Evolutionary conservation across 352 stramenopile species (phyloP).

Genomic region (Peronospora belbahrii): DNA sequence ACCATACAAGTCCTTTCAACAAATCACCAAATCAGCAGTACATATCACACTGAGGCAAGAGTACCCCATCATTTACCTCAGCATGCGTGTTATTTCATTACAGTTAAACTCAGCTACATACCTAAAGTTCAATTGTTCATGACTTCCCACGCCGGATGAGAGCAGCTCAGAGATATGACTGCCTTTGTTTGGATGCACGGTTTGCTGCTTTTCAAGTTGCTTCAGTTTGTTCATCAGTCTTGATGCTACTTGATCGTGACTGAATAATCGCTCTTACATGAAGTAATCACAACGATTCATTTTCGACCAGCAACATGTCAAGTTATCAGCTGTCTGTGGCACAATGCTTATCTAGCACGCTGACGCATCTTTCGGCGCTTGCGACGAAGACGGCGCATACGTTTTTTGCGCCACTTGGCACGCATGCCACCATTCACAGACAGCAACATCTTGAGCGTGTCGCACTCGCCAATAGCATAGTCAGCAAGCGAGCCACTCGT

Average conservation of each 20-base stretch:
- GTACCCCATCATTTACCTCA: too few species aligned
- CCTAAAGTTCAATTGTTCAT: too few species aligned
- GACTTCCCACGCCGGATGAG: too few species aligned
- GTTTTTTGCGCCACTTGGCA: conserved; percentile 98
- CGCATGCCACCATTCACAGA: conserved; percentile 91
- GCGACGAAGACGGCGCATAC: conserved; percentile 94
- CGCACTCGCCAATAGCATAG: conserved; percentile 89
- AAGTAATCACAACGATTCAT: background rate
- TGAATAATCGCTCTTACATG: background rate
- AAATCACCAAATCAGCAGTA: too few species aligned
- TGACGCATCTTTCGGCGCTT: conserved; percentile 99
- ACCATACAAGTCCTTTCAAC: too few species aligned
- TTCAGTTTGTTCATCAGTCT: conserved; percentile 5
- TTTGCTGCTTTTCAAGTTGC: conserved; percentile 6
- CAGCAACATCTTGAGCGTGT: conserved; percentile 89
- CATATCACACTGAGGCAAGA: too few species aligned
- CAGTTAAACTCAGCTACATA: too few species aligned
- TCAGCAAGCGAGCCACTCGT: conserved; percentile 83
- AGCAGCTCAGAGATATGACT: too few species aligned
- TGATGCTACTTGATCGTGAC: background rate
- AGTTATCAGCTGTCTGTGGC: conserved; percentile 7
- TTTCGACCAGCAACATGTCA: background rate
- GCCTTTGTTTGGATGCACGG: too few species aligned
- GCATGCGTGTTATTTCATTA: too few species aligned
- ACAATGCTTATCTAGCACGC: conserved; percentile 92